Evolutionary conservation across 139 green algal species (phyloP), one percentile per base, ranked within the genome.

Genomic region (Nannochloris sp.): DNA sequence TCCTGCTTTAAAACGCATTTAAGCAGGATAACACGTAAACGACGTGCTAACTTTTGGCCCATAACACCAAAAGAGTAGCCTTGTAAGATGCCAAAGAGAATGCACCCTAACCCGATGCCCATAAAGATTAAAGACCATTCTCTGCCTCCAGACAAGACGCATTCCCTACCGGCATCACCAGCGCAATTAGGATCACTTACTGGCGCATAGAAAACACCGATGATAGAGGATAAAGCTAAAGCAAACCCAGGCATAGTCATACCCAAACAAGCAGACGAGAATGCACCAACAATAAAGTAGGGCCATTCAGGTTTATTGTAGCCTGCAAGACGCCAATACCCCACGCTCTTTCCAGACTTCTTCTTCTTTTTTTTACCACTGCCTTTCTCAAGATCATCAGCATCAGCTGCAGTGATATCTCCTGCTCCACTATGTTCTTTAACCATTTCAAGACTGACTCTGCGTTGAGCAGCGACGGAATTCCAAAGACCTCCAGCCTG

Each of bases 221-320:
- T 66, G 62, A 90, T 69, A 44, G 38, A 64, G 34, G 47, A 69
- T 14, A 89, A 63, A 10, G 77, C 60, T 14, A 92, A 74, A 1
- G 82, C 68, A 48, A 92, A 90, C 30, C 54, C 73, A 0, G 87
- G 87, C 77, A 83, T 83, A 47, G 85, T 68, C 5, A 60, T 34
- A n/a, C 87, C 87, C 24, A 80, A 48, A 0, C 62, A 69, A 1
- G 38, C 64, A 1, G 71, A 80, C 0, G 73, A 74, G 0, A 77
- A 0, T 45, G 60, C 48, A 47, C 87, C 85, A 0, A 82, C 2
- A 1, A 83, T 5, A 0, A 54, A 57, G 4, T 60, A 79, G 0
- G 34, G 46, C 72, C 67, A 70, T 72, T 91, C 81, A 5, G 75
- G 71, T 34, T 45, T 46, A 62, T 88, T 89, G 33, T 86, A 74